These are phyloP conservation scores for Aleurites moluccanus DNA, from an alignment of 441 rosid genomes.

Conservation along the genomic window DNA sequence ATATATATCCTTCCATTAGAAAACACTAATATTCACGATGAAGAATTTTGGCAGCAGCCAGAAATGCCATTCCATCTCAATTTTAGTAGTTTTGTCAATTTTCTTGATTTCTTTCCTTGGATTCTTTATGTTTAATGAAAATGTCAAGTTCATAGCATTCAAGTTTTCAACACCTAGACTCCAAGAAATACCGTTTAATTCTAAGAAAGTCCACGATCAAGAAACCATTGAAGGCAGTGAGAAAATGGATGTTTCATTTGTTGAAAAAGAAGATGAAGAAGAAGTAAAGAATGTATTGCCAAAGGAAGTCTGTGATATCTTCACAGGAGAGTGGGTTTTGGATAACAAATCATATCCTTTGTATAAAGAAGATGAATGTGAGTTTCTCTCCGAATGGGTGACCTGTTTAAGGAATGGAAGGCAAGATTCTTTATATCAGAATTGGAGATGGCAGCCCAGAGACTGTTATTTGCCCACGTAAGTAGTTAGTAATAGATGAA, in stretches of 20 bases:
- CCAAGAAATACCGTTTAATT: neutral
- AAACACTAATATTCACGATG: neutral
- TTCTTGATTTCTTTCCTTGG: conserved; percentile 4
- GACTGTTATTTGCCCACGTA: conserved; percentile 37
- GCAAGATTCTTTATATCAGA: conserved; percentile 64
- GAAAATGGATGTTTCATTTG: conserved; percentile 31
- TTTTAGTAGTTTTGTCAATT: neutral
- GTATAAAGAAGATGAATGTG: conserved; percentile 71
- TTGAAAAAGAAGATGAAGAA: conserved; percentile 35
- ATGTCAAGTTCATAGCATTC: neutral
- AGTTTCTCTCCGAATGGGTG: conserved; percentile 66
- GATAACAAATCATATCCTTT: conserved; percentile 58
- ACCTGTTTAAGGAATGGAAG: conserved; percentile 77
- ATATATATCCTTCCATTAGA: neutral
- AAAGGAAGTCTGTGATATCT: conserved; percentile 55
- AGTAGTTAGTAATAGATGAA: neutral
- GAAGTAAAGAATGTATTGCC: conserved; percentile 51
- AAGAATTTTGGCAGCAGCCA: neutral
- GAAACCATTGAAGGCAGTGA: neutral
- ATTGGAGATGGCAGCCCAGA: conserved; percentile 34
- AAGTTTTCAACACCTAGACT: neutral
- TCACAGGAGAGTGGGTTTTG: conserved; percentile 66
- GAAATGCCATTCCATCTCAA: conserved; percentile 1
- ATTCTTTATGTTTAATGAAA: conserved; percentile 3
- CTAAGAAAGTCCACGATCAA: neutral